phyloP scores from a whole-genome alignment of 169 alveolate genomes.

The Cryptosporidium parvum region DNA sequence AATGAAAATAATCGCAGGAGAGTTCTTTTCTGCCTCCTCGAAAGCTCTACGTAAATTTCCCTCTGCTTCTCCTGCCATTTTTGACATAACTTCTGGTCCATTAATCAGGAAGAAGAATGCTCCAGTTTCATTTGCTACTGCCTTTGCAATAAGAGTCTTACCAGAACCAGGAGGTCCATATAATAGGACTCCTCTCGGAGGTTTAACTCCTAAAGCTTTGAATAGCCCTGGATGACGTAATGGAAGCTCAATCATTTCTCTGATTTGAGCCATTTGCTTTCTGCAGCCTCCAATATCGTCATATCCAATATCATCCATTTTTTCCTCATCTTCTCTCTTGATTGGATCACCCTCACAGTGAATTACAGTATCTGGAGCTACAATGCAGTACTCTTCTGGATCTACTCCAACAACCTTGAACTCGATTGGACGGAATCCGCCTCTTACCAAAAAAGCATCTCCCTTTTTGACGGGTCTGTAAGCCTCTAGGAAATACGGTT shows the following conservation, averaged over 20 bases:
- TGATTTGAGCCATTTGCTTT: conserved; percentile 98
- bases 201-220: conserved; percentile 99
- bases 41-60: conserved; percentile 97
- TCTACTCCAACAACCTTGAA: conserved; percentile 99
- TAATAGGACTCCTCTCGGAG: conserved; percentile 99
- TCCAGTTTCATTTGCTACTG: conserved; percentile 99
- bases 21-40: conserved; percentile 97
- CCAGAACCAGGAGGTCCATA: conserved; percentile 99
- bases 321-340: conserved; percentile 99
- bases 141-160: conserved; percentile 99
- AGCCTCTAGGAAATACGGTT: conserved; percentile 99
- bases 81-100: conserved; percentile 98
- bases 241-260: conserved; percentile 99
- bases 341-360: conserved; percentile 98
- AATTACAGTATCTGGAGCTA: conserved; percentile 98
- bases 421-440: conserved; percentile 99
- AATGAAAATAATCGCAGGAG: conserved; percentile 99
- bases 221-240: conserved; percentile 98
- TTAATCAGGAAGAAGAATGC: conserved; percentile 96
- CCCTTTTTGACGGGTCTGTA: conserved; percentile 99
- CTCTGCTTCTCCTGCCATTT: conserved; percentile 99
- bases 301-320: conserved; percentile 99
- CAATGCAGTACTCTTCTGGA: conserved; percentile 99
- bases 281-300: conserved; percentile 99
- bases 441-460: conserved; percentile 98